Evolutionary conservation across 345 rosid species (phyloP).

Genomic region (Salix brachista): DNA sequence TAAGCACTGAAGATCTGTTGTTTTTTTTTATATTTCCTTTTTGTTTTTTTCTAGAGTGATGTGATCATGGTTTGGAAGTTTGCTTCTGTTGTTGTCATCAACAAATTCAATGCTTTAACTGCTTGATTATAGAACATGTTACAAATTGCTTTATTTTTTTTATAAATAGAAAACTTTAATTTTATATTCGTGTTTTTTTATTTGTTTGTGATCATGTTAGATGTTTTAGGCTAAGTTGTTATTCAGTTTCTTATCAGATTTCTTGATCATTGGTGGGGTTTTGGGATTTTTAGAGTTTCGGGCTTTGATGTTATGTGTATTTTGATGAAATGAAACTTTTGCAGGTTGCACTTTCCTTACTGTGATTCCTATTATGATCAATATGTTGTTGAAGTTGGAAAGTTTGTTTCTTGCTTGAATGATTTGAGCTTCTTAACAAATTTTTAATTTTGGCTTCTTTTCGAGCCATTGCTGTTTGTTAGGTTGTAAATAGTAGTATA

Average conservation of each 20-base stretch:
- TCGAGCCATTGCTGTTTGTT: neutral
- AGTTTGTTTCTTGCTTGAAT: neutral
- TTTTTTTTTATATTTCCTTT: neutral
- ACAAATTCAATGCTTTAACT: neutral
- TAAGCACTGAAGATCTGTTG: slow-evolving; percentile 26
- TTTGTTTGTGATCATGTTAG: neutral
- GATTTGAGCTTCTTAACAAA: neutral
- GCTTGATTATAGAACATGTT: neutral
- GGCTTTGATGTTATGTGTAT: slow-evolving; percentile 5
- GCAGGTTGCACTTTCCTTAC: neutral
- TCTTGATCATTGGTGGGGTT: slow-evolving; percentile 1
- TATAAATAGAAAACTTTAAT: neutral
- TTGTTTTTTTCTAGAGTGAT: neutral
- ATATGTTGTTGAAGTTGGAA: neutral
- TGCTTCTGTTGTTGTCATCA: neutral
- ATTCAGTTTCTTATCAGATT: neutral
- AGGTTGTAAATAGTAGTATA: neutral
- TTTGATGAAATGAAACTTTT: neutral
- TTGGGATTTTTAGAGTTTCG: neutral
- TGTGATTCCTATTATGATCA: neutral
- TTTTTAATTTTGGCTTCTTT: neutral
- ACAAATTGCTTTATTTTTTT: neutral
- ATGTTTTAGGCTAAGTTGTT: neutral
- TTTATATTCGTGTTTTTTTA: neutral
- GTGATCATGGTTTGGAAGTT: neutral